These are phyloP conservation scores for Xylariales sp. DNA, from an alignment of 2,329 filamentous ascomycete species.

Conservation along the genomic window DNA sequence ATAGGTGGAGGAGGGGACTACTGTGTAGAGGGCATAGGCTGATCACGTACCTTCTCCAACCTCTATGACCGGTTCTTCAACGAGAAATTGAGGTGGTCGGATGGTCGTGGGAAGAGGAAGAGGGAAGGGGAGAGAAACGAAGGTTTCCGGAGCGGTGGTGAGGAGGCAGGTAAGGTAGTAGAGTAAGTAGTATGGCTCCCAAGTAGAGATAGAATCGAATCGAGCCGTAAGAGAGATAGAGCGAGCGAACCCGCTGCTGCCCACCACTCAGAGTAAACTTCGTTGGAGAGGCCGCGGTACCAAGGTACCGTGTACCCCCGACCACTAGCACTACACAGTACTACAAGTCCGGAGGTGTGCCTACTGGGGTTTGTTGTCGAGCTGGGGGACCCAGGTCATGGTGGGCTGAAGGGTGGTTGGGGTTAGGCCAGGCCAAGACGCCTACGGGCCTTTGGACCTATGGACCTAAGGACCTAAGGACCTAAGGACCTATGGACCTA, in stretches of 20 bases:
- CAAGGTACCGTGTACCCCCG: neutral
- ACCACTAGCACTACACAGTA: constrained; percentile 1
- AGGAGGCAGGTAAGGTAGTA: constrained; percentile 15
- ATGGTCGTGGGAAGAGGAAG: constrained; percentile 28
- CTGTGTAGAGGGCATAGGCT: constrained; percentile 2
- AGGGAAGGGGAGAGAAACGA: constrained; percentile 27
- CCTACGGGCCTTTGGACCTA: too few species aligned
- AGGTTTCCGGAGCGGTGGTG: constrained; percentile 24
- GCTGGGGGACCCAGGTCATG: constrained; percentile 5
- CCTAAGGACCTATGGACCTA: too few species aligned
- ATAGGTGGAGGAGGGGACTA: neutral
- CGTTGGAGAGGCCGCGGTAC: neutral
- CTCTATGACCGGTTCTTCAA: constrained; percentile 22
- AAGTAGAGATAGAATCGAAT: constrained; percentile 9
- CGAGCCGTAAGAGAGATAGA: constrained; percentile 1
- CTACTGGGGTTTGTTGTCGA: constrained; percentile 10
- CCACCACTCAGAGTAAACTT: neutral
- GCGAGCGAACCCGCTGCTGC: constrained; percentile 1
- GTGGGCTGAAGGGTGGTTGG: constrained; percentile 9
- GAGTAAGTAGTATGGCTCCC: constrained; percentile 13
- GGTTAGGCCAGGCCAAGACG: too few species aligned
- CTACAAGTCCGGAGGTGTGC: constrained; percentile 4
- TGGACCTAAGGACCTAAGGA: too few species aligned
- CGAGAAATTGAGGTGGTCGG: constrained; percentile 32
- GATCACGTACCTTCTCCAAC: constrained; percentile 29